Evolutionary conservation across 441 rosid genomes (phyloP), one percentile per base, ranked within the genome.

Genomic region (Arabidopsis hybrid): DNA sequence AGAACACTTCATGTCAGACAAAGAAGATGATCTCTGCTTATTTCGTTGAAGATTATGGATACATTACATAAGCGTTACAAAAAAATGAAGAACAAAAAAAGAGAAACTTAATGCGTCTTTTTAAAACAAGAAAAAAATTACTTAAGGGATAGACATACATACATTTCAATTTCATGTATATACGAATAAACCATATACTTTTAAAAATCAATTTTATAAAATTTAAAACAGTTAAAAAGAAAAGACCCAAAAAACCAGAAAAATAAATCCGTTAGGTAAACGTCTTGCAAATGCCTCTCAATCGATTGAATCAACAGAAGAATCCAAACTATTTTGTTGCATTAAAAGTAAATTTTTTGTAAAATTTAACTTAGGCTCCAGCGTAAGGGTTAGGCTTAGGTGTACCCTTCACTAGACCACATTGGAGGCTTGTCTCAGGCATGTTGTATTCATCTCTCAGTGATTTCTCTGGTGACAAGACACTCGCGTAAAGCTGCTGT

Each of bases 401-500:
- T 63, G 51, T 9, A 58, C 57, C 79, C 65, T 69, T 65, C 31
- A 85, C 86, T 14, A 79, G 70, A 45, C 97, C 97, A 32, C 97
- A 92, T 3, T 83, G 83, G 47, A 78, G 75, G 43, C 85, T 73
- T 36, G 83, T 75, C 39, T 84, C 92, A 2, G 93, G 94, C 58
- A 92, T 64, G 72, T 87, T 85, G 79, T 88, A 87, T 76, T 92
- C 97, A 63, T 92, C 97, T 72, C 87, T 83, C 0, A 92, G 79
- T 1, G 96, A 90, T 8, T 83, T 77, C 7, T 34, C 82, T 0
- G 93, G 93, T 2, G 90, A 86, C 31, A 82, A 69, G 55, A 88
- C 86, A 34, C 97, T 92, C 1, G 55, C 65, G 65, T 89, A 91
- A 4, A 89, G 76, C 66, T 91, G 91, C 16, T 89, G 91, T 16